Conservation (phyloP, 2,329 filamentous ascomycete species). For the Colletotrichum musae region DNA sequence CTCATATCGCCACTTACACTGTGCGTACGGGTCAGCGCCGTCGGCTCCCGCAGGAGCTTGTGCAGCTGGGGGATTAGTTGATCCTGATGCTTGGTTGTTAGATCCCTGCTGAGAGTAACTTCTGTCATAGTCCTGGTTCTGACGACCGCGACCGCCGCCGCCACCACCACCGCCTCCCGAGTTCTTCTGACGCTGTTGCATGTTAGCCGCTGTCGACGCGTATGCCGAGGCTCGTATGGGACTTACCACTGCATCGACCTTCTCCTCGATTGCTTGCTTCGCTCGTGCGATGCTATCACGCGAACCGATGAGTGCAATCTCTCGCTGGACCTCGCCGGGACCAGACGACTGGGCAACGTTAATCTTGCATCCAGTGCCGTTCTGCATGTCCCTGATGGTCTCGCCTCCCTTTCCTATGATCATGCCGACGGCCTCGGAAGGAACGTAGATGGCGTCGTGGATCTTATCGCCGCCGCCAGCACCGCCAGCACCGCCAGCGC, state of each 20-base stretch:
- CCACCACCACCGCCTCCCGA: slow-evolving; percentile 61
- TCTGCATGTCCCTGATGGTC: slow-evolving; percentile 95
- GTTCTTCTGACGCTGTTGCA: slow-evolving; percentile 67
- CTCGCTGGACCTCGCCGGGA: slow-evolving; percentile 83
- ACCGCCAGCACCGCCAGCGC: slow-evolving; percentile 56
- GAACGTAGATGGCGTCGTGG: slow-evolving; percentile 87
- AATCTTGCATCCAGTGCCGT: slow-evolving; percentile 90
- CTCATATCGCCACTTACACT: slow-evolving; percentile 67
- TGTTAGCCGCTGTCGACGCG: slow-evolving; percentile 47
- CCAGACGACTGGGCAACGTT: slow-evolving; percentile 89
- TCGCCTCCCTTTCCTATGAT: slow-evolving; percentile 96
- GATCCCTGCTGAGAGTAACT: slow-evolving; percentile 65
- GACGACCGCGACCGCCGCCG: slow-evolving; percentile 57
- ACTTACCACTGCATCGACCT: slow-evolving; percentile 89
- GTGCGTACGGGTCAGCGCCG: slow-evolving; percentile 79
- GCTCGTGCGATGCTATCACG: slow-evolving; percentile 84
- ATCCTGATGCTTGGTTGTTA: slow-evolving; percentile 48
- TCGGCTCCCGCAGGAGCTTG: slow-evolving; percentile 62
- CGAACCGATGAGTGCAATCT: slow-evolving; percentile 87
- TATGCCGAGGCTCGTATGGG: too few species aligned
- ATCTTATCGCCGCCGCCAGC: slow-evolving; percentile 74
- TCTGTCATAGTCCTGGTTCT: slow-evolving; percentile 69
- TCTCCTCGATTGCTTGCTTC: slow-evolving; percentile 89
- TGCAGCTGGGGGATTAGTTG: slow-evolving; percentile 59
- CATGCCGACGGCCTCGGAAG: slow-evolving; percentile 94